Evolutionary conservation across 2,329 filamentous ascomycete species (phyloP).

Genomic region (Colletotrichum sidae): DNA sequence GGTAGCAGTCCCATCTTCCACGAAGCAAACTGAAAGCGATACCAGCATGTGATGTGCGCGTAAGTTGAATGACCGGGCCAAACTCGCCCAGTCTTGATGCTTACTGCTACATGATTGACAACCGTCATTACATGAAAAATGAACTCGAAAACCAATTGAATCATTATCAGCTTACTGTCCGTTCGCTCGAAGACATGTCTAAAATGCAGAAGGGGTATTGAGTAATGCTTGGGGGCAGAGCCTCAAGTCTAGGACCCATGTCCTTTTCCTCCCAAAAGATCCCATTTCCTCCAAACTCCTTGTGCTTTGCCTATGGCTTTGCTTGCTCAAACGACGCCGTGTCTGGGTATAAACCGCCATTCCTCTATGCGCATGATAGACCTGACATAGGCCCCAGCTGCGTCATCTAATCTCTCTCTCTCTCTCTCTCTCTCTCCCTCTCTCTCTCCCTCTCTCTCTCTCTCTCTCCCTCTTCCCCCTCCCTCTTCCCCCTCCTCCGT

Average conservation of each 20-base stretch:
- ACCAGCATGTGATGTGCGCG: too few relatives aligned
- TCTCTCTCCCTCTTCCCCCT: not conserved
- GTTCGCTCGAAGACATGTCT: slow-evolving; percentile 19
- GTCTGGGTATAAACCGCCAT: slow-evolving; percentile 35
- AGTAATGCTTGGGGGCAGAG: slow-evolving; percentile 21
- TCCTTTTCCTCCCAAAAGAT: slow-evolving; percentile 23
- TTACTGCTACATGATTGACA: too few relatives aligned
- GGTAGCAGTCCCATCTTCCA: too few relatives aligned
- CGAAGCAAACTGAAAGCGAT: too few relatives aligned
- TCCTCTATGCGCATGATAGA: slow-evolving; percentile 28
- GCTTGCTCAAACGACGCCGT: slow-evolving; percentile 37
- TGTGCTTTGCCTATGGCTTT: slow-evolving; percentile 26
- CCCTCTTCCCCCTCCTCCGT: too few relatives aligned
- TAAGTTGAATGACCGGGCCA: too few relatives aligned
- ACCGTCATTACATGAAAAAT: not conserved
- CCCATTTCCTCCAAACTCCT: slow-evolving; percentile 29
- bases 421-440: slow-evolving; percentile 1
- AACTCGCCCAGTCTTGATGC: too few relatives aligned
- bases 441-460: slow-evolving; percentile 1
- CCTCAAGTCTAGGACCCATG: slow-evolving; percentile 11
- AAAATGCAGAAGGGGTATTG: slow-evolving; percentile 37
- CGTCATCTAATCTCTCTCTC: not conserved
- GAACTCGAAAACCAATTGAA: not conserved
- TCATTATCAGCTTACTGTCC: slow-evolving; percentile 13
- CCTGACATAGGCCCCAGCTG: too few relatives aligned